Percentiles rank a stretch among this genome's conserved stretches.
These are phyloP conservation scores for Yarrowia osloensis DNA, from an alignment of 805 yeast genomes.

Conservation along the genomic window DNA sequence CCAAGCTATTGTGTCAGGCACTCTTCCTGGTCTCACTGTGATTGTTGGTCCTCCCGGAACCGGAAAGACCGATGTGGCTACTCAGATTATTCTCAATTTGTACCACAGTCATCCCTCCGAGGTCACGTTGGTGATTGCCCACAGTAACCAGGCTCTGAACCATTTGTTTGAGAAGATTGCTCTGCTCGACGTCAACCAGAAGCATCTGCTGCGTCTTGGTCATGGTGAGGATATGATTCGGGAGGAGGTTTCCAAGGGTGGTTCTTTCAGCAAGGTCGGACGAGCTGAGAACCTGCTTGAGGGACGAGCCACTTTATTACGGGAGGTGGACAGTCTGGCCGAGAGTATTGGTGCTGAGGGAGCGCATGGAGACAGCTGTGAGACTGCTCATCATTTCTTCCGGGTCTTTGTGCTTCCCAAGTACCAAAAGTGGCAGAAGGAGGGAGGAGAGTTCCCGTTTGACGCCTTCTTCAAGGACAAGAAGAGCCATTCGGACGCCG, in stretches of 20 bases:
- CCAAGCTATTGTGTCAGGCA: constrained; percentile 39
- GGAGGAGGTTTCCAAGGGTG: constrained; percentile 23
- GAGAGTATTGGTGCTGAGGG: constrained; percentile 41
- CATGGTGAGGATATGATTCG: constrained; percentile 35
- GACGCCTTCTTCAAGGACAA: constrained; percentile 2
- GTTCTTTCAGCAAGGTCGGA: constrained; percentile 19
- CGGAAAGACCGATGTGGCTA: constrained; percentile 51
- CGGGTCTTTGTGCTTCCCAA: constrained; percentile 36
- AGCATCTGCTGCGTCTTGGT: constrained; percentile 39
- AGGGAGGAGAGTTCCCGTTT: constrained; percentile 20
- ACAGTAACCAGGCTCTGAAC: constrained; percentile 37
- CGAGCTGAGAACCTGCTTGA: constrained; percentile 33
- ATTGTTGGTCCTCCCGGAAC: constrained; percentile 83
- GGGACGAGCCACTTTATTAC: constrained; percentile 34
- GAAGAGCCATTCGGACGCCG: constrained; percentile 7
- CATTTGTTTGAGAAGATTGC: constrained; percentile 37
- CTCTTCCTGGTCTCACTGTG: constrained; percentile 54
- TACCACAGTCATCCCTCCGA: constrained; percentile 37
- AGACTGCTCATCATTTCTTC: constrained; percentile 45
- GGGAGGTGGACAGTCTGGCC: constrained; percentile 43
- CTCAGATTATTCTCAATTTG: constrained; percentile 38
- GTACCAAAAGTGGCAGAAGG: constrained; percentile 13
- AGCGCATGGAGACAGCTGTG: constrained; percentile 45
- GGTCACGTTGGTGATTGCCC: constrained; percentile 42
- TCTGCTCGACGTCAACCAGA: constrained; percentile 37